These are phyloP conservation scores for Euphorbia tirucalli DNA, from an alignment of 345 rosid species.

Conservation along the genomic window DNA sequence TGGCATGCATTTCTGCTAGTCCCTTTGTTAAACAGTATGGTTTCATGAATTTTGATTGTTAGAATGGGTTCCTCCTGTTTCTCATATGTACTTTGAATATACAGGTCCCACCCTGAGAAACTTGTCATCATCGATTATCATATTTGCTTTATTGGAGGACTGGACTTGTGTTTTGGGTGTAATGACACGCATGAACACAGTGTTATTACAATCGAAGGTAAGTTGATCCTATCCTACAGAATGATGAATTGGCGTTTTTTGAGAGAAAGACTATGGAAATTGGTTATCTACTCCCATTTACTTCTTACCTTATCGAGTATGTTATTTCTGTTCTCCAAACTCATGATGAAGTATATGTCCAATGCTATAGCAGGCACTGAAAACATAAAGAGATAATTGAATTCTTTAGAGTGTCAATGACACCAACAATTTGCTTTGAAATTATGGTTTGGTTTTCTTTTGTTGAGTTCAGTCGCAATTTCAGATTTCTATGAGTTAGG, in stretches of 20 bases:
- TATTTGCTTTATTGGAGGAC: no score
- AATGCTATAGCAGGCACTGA: not conserved
- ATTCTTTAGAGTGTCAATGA: constrained; percentile 5
- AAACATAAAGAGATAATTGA: not conserved
- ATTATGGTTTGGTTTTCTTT: no score
- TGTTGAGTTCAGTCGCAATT: no score
- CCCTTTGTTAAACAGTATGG: no score
- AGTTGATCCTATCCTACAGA: constrained; percentile 7
- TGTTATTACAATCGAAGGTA: constrained; percentile 98
- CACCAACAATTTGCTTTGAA: not conserved
- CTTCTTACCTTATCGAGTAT: not conserved
- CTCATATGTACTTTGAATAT: constrained; percentile 33
- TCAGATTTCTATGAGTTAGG: no score
- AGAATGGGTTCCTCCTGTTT: constrained; percentile 16
- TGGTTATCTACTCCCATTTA: no score
- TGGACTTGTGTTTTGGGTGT: constrained; percentile 98
- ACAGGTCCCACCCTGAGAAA: no score
- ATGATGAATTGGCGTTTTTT: not conserved
- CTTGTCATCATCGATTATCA: no score
- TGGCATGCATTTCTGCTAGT: constrained; percentile 54
- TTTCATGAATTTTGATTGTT: constrained; percentile 9
- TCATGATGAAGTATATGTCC: not conserved
- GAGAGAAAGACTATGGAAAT: not conserved
- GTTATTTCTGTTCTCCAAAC: not conserved
- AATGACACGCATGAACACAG: constrained; percentile 83